Base-by-base conservation (phyloP, 1,284 basidiomycete species). In the Phaffia rhodozyma region DNA sequence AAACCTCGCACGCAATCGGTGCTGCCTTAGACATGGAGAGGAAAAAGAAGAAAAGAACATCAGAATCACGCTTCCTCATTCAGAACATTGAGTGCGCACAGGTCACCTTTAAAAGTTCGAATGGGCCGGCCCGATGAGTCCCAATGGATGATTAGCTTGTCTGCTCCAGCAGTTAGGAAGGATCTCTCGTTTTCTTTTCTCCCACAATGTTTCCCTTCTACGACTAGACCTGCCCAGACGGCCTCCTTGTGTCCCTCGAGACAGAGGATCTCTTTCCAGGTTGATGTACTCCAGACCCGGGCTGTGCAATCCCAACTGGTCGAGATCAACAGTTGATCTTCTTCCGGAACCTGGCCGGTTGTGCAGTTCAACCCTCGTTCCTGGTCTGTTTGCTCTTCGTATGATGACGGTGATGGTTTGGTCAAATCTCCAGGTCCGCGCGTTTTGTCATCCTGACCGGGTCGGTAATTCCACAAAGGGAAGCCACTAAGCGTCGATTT, bases 121-220 rank as follows among this genome's bases (percentile, higher is more conserved):
- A 88, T 67, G 54, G 75, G 75, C 74, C 88, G 87, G 11, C 64
- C 64, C 73, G 86, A 80, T 71, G 83, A 78, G 66, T 83, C 76
- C 90, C 90, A 96, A 29, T 90, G 76, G 70, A 85, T 87, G 71
- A 96, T 89, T 13, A 86, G 84, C 76, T 86, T 91, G 76, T 96
- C 91, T 55, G 92, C 92, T 50, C 66, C 67, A 84, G 87, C 89
- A 48, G 91, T 92, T 68, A 66, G 30, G 55, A 58, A 66, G 16
- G 50, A 43, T 21, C 60, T 38, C 21, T 55, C 60, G 2, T 58
- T 34, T 3, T 62, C 49, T 23, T 55, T 52, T 21, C 63, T 30
- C 11, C 63, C 63, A 23, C 63, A 65, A 34, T 65, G 49, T 2
- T 23, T 32, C 2, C 43, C 83, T 55, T 86, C 85, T 30, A 92